Evolutionary conservation across 2,329 filamentous ascomycete species (phyloP).

Genomic region (Botryotinia convoluta): DNA sequence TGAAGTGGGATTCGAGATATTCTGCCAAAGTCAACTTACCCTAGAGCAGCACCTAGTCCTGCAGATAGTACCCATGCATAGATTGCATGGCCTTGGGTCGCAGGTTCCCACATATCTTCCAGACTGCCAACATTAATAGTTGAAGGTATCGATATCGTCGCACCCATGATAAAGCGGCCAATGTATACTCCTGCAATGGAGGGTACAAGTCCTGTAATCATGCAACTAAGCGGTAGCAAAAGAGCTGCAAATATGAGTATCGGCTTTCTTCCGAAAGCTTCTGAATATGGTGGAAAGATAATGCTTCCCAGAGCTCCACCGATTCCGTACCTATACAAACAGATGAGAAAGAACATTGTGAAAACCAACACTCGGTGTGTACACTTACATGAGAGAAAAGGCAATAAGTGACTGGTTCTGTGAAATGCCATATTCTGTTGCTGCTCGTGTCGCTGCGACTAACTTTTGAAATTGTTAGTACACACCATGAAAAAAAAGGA

Average conservation of each 20-base stretch:
- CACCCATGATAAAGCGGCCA: constrained; percentile 45
- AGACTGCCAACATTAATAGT: constrained; percentile 48
- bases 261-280: constrained; percentile 40
- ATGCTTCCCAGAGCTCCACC: constrained; percentile 42
- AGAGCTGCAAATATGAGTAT: constrained; percentile 40
- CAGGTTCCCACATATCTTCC: constrained; percentile 49
- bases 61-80: constrained; percentile 46
- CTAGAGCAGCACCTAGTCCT: constrained; percentile 42
- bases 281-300: constrained; percentile 42
- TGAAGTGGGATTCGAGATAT: no score
- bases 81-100: constrained; percentile 47
- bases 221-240: constrained; percentile 38
- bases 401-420: constrained; percentile 12
- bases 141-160: constrained; percentile 48
- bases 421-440: constrained; percentile 12
- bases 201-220: constrained; percentile 42
- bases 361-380: not conserved
- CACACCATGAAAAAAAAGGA: not conserved
- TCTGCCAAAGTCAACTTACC: not conserved
- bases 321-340: constrained; percentile 22
- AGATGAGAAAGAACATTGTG: not conserved
- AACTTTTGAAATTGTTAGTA: constrained; percentile 4
- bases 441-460: not conserved
- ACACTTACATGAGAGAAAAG: constrained; percentile 11
- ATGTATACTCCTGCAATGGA: constrained; percentile 41